phyloP scores from a whole-genome alignment of 2,329 filamentous ascomycete species.

The Hypoxylon sp. region DNA sequence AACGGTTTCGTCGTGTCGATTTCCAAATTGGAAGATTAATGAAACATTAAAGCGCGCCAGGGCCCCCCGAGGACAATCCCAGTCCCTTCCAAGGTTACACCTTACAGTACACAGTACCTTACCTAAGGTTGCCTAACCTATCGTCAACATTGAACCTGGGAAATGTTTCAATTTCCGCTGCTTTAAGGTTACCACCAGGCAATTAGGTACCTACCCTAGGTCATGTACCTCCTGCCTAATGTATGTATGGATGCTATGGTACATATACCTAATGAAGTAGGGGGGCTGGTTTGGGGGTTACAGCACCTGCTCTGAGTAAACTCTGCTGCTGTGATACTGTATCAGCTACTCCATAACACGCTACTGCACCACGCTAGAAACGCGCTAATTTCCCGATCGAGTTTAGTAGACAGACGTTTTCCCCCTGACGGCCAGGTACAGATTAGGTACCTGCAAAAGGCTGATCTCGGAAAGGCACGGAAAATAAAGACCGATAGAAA shows the following conservation, averaged over 20 bases:
- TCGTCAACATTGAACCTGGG: too few species aligned
- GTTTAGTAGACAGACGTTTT: constrained; percentile 28
- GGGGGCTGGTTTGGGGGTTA: neutral
- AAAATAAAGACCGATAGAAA: constrained; percentile 14
- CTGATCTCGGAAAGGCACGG: constrained; percentile 25
- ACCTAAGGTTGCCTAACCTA: too few species aligned
- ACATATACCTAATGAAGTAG: neutral
- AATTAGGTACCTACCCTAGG: too few species aligned
- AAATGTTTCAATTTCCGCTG: constrained; percentile 42
- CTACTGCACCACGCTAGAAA: constrained; percentile 14
- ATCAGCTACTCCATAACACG: constrained; percentile 7
- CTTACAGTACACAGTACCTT: too few species aligned
- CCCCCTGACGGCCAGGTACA: constrained; percentile 25
- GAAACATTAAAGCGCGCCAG: constrained; percentile 43
- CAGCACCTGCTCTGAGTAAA: constrained; percentile 6
- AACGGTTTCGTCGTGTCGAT: constrained; percentile 37
- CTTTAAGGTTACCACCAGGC: neutral
- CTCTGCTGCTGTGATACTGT: constrained; percentile 9
- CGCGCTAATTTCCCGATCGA: constrained; percentile 15
- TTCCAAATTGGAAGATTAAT: constrained; percentile 43
- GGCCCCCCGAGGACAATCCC: constrained; percentile 14
- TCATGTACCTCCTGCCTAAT: too few species aligned
- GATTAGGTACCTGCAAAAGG: constrained; percentile 8
- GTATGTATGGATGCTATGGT: too few species aligned
- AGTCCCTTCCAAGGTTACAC: constrained; percentile 5